A percentile compares a stretch with the other conserved stretches of the same genome.
Evolutionary conservation across 768 basidiomycete genomes (phyloP).

Genomic region (Russula earlei): DNA sequence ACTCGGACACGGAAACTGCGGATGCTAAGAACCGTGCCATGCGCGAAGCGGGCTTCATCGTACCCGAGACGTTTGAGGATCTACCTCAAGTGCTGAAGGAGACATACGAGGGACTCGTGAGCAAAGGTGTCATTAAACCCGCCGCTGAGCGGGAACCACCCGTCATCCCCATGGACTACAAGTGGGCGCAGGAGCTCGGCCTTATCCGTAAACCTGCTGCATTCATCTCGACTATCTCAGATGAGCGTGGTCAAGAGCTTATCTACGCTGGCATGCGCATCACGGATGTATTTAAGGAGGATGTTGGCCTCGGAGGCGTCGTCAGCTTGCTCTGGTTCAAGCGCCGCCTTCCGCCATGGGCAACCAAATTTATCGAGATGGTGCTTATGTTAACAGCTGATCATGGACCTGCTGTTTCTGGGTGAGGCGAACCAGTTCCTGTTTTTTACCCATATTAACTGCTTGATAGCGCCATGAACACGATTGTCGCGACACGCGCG

Average conservation of each 20-base stretch:
- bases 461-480: slow-evolving; percentile 80
- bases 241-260: slow-evolving; percentile 98
- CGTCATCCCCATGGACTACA: slow-evolving; percentile 99
- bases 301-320: slow-evolving; percentile 95
- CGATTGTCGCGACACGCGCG: slow-evolving; percentile 97
- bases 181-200: slow-evolving; percentile 98
- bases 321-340: slow-evolving; percentile 97
- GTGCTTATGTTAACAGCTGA: slow-evolving; percentile 98
- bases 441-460: slow-evolving; percentile 2
- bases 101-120: slow-evolving; percentile 78
- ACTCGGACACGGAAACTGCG: slow-evolving; percentile 95
- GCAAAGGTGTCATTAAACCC: slow-evolving; percentile 53
- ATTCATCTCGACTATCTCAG: slow-evolving; percentile 98
- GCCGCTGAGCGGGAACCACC: slow-evolving; percentile 82
- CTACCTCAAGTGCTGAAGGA: slow-evolving; percentile 77
- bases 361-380: slow-evolving; percentile 99
- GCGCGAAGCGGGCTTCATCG: slow-evolving; percentile 90
- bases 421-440: slow-evolving; percentile 24
- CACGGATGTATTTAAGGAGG: slow-evolving; percentile 96
- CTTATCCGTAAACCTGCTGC: slow-evolving; percentile 98
- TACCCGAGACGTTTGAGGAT: slow-evolving; percentile 96
- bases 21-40: slow-evolving; percentile 97
- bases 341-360: slow-evolving; percentile 82
- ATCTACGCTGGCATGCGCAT: slow-evolving; percentile 99
- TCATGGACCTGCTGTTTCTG: slow-evolving; percentile 96